Evolutionary conservation across 352 stramenopile species (phyloP), one percentile per base, ranked within the genome.

Genomic region (Phytopythium aichiense): DNA sequence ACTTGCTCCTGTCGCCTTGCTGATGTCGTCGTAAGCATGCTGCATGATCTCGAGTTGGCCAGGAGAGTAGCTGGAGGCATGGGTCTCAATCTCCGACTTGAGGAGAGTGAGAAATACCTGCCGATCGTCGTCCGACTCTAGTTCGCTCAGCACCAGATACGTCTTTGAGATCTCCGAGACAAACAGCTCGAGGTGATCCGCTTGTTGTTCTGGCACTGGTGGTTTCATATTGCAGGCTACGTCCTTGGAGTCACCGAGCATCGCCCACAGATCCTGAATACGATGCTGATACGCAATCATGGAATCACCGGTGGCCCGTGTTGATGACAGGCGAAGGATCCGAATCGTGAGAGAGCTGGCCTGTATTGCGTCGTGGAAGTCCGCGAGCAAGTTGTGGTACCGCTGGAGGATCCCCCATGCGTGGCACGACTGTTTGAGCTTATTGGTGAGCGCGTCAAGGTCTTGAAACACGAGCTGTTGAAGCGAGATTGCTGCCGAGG

Each of bases 251-350:
- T 28, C 28, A 15, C 35, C 51, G 5, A 56, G 51, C 51, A 33
- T 22, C n/a, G 4, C 28, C 20, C 13, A 46, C 11, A 58, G 12
- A 33, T 40, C 7, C 30, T 30, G 31, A 33, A 58, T 20, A 5
- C 52, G 33, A 13, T 20, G 33, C 33, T 46, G 52, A 20, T 46
- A 58, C 0, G 52, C 23, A 15, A n/a, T 23, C n/a, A 43, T 43
- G 37, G 23, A 46, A n/a, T 46, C n/a, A 18, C 31, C 13, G 1
- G 33, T 58, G 25, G 52, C 52, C 45, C 52, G 52, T 4, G 52
- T 58, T 3, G 52, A 58, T 16, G 52, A 58, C 31, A 58, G 33
- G 8, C 52, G 33, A 23, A 58, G 23, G 33, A 58, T 30, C 11
- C 20, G 30, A 33, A 16, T 33, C 5, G 30, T 18, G 7, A 18